phyloP scores from a whole-genome alignment of 2,329 filamentous ascomycete genomes.

The Colletotrichum orchidophilum region DNA sequence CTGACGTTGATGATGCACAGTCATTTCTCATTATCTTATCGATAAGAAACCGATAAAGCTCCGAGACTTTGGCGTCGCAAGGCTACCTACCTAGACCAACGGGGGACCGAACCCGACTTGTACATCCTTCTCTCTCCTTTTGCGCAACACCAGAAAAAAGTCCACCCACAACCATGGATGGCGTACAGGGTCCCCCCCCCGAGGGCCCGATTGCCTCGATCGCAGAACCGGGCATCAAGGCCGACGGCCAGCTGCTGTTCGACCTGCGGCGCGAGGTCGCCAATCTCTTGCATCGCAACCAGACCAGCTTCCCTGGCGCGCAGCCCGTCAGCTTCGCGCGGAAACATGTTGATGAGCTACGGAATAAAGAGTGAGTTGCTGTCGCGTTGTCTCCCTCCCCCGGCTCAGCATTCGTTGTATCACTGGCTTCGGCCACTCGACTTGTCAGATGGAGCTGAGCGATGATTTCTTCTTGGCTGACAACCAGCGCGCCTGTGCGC shows the following conservation, averaged over 20 bases:
- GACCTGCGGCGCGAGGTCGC: conserved; percentile 79
- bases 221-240: conserved; percentile 71
- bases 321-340: conserved; percentile 93
- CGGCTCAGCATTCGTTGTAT: not conserved
- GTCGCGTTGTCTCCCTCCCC: not conserved
- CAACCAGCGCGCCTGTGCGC: not conserved
- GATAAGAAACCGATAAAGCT: conserved; percentile 33
- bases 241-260: conserved; percentile 66
- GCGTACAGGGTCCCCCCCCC: conserved; percentile 32
- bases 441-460: not conserved
- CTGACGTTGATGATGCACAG: not conserved
- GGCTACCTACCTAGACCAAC: conserved; percentile 4
- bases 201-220: conserved; percentile 58
- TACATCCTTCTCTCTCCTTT: conserved; percentile 15
- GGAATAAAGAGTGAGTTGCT: conserved; percentile 73
- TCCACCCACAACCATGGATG: conserved; percentile 31
- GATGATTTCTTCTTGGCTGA: conserved; percentile 14
- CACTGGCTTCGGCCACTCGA: not conserved
- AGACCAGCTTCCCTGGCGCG: conserved; percentile 81
- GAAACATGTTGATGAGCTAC: conserved; percentile 83
- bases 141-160: conserved; percentile 24
- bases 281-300: conserved; percentile 74
- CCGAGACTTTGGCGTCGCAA: conserved; percentile 29
- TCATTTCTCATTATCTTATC: conserved; percentile 29
- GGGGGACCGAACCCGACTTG: not conserved